phyloP scores from a whole-genome alignment of 1,284 basidiomycete species.

The Microbotryum saponariae region DNA sequence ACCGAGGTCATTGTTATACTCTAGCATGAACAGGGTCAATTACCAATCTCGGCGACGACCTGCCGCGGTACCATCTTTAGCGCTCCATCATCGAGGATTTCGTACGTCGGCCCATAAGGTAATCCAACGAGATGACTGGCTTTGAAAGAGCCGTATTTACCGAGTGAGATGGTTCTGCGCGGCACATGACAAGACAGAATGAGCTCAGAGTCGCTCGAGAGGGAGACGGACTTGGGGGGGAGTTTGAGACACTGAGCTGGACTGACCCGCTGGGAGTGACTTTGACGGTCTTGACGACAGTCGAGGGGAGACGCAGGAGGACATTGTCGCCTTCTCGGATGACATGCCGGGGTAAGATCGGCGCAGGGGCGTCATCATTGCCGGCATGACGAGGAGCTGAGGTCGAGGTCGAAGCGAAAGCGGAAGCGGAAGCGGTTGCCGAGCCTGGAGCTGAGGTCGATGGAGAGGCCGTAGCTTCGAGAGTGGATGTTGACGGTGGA shows the following conservation, averaged over 20 bases:
- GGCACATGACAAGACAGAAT: neutral
- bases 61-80: slow-evolving; percentile 3
- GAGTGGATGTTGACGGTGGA: too few relatives aligned
- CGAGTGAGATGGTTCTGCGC: slow-evolving; percentile 55
- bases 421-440: too few relatives aligned
- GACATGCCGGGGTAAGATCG: slow-evolving; percentile 1
- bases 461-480: too few relatives aligned
- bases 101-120: slow-evolving; percentile 67
- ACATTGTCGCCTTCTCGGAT: slow-evolving; percentile 59
- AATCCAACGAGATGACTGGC: slow-evolving; percentile 61
- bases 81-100: slow-evolving; percentile 48
- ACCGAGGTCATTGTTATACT: neutral
- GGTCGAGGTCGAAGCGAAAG: too few relatives aligned
- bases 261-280: slow-evolving; percentile 46
- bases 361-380: too few relatives aligned
- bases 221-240: neutral
- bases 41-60: slow-evolving; percentile 30
- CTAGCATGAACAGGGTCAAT: neutral
- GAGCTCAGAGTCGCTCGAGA: neutral
- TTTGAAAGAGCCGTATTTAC: slow-evolving; percentile 65
- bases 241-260: neutral
- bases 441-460: too few relatives aligned
- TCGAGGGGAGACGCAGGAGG: slow-evolving; percentile 59
- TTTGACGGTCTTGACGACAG: slow-evolving; percentile 59
- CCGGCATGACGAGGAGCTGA: too few relatives aligned